Percentiles rank a stretch among this genome's conserved stretches.
Evolutionary conservation across 306 rosid genomes (phyloP).

Genomic region (Parietaria judaica): DNA sequence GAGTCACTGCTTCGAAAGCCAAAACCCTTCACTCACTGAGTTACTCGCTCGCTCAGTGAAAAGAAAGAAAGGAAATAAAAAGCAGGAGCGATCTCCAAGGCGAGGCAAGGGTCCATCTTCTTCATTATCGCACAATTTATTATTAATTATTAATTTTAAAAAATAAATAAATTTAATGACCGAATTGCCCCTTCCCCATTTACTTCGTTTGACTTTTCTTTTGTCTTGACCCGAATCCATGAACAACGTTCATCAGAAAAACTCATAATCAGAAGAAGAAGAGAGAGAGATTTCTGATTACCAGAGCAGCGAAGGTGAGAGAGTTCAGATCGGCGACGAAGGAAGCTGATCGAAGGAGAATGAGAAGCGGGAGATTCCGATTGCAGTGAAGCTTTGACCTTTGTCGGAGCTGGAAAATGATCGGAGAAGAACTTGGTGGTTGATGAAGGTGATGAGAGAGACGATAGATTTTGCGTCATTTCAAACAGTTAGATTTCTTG

Average conservation of each 20-base stretch:
- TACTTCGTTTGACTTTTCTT: background rate
- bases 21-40: slow-evolving; percentile 15
- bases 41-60: background rate
- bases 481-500: no score
- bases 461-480: slow-evolving; percentile 28
- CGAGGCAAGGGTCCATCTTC: background rate
- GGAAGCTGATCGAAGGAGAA: slow-evolving; percentile 7
- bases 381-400: background rate
- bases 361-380: background rate
- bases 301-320: slow-evolving; percentile 26
- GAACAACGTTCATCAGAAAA: no score
- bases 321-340: background rate
- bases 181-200: slow-evolving; percentile 20
- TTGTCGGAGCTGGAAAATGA: slow-evolving; percentile 22
- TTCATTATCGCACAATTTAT: background rate
- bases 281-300: background rate
- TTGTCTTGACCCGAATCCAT: background rate
- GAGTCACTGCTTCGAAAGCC: slow-evolving; percentile 29
- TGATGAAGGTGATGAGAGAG: slow-evolving; percentile 21
- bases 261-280: background rate
- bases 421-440: background rate
- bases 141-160: slow-evolving; percentile 4
- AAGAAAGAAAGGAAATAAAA: background rate
- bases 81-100: background rate
- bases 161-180: slow-evolving; percentile 3